Evolutionary conservation across 495 filamentous ascomycete genomes (phyloP), one percentile per base, ranked within the genome.

Genomic region (Viridothelium virens): DNA sequence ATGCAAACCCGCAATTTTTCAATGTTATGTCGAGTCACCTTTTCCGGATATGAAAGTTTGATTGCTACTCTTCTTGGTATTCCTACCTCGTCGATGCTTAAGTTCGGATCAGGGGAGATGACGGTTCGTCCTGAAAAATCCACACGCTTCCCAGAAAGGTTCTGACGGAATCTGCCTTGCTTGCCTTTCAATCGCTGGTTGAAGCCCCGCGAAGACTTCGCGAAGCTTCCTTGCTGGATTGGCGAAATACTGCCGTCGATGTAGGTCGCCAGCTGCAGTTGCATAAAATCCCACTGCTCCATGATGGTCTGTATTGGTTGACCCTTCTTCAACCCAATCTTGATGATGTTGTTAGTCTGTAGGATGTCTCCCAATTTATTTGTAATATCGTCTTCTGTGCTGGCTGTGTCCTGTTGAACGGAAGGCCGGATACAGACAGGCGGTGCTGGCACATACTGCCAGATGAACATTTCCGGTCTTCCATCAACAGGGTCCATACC

Each of bases 231-330:
- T 73, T 82, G 88, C 79, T 82, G 82, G 16, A 97, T 82, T 7
- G 91, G 91, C 12, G 94, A 94, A n/a, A 92, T 88, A 71, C 96
- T 92, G 63, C 91, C 95, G 80, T 98, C 96, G 70, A 98, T 93
- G 73, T 97, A 97, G 81, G 97, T 91, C 37, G 93, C 94, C 64
- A 97, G 89, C 69, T 96, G 92, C 9, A 96, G 79, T 72, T 96
- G 92, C 71, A 98, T 79, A 72, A 92, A 97, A 72, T 97, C 94
- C 95, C 95, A 98, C 67, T 94, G 91, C 77, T 97, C 94, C 90
- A 97, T 96, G 63, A 97, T 90, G 2, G 87, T 92, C 69, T 88
- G 84, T 2, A 98, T 83, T 5, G 90, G 86, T 9, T 90, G 87
- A 47, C 94, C 95, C 69, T 89, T 89, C 46, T 87, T 78, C 37